phyloP scores from a whole-genome alignment of 2,329 filamentous ascomycete species.

The Botrytis aclada region DNA sequence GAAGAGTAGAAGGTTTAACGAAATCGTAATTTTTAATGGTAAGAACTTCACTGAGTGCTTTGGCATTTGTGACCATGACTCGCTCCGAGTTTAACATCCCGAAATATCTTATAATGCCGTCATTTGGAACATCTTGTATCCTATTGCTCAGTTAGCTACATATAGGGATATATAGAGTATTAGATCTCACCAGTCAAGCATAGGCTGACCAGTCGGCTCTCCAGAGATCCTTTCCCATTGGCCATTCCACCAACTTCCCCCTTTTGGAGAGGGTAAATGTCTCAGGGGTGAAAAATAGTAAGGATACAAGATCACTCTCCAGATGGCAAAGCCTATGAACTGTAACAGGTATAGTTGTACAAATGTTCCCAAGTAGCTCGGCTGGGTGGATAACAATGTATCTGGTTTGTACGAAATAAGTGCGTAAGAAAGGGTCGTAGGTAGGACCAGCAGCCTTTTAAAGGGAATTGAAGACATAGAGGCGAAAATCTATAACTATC shows the following conservation, averaged over 20 bases:
- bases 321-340: slow-evolving; percentile 40
- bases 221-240: slow-evolving; percentile 42
- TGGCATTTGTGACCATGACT: slow-evolving; percentile 58
- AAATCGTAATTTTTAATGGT: slow-evolving; percentile 69
- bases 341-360: slow-evolving; percentile 42
- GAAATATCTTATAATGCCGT: slow-evolving; percentile 67
- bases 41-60: slow-evolving; percentile 67
- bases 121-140: slow-evolving; percentile 60
- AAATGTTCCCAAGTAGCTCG: slow-evolving; percentile 41
- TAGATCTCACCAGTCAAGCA: slow-evolving; percentile 38
- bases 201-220: slow-evolving; percentile 41
- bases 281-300: slow-evolving; percentile 55
- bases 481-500: not conserved
- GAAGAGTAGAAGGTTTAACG: slow-evolving; percentile 56
- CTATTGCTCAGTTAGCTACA: slow-evolving; percentile 36
- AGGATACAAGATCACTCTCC: slow-evolving; percentile 53
- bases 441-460: slow-evolving; percentile 28
- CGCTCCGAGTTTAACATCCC: slow-evolving; percentile 61
- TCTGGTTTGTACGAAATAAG: slow-evolving; percentile 29
- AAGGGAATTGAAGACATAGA: slow-evolving; percentile 30
- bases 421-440: slow-evolving; percentile 28
- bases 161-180: not conserved
- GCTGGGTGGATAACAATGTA: slow-evolving; percentile 30
- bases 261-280: slow-evolving; percentile 51
- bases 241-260: slow-evolving; percentile 45